Evolutionary conservation across 805 yeast genomes (phyloP).

Genomic region (Kuraishia borneana): DNA sequence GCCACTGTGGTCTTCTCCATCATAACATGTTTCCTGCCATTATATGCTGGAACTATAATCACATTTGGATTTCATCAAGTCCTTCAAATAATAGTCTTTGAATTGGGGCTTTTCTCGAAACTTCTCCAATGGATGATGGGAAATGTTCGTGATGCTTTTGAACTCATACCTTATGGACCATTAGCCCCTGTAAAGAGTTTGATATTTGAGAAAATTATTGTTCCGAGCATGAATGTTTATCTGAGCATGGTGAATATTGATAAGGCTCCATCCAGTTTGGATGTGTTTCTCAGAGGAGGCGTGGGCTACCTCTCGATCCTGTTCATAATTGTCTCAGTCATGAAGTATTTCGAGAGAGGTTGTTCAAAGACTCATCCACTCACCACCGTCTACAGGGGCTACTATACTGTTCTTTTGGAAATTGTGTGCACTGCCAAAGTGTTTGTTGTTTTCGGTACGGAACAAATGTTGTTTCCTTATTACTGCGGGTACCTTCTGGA

Average conservation of each 20-base stretch:
- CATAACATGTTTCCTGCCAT: neutral
- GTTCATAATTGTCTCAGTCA: constrained; percentile 4
- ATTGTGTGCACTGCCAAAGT: constrained; percentile 61
- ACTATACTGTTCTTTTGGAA: constrained; percentile 44
- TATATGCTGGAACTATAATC: neutral
- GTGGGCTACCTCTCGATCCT: neutral
- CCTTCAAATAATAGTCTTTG: neutral
- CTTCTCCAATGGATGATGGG: too few relatives aligned
- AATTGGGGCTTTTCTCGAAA: neutral
- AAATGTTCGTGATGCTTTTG: neutral
- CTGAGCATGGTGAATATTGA: neutral
- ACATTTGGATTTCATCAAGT: neutral
- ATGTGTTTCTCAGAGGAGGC: neutral
- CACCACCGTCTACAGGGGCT: constrained; percentile 34
- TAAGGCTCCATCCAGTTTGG: neutral
- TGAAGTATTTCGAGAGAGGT: constrained; percentile 15
- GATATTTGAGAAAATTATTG: neutral
- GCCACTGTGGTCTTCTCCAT: neutral
- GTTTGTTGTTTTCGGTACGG: constrained; percentile 61
- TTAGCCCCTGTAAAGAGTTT: too few relatives aligned
- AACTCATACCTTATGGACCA: too few relatives aligned
- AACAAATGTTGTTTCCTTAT: constrained; percentile 76
- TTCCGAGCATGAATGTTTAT: neutral
- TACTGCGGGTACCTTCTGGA: constrained; percentile 76
- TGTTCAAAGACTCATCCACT: constrained; percentile 30